phyloP scores from a whole-genome alignment of 495 filamentous ascomycete species.

The Hyaloscypha bicolor region DNA sequence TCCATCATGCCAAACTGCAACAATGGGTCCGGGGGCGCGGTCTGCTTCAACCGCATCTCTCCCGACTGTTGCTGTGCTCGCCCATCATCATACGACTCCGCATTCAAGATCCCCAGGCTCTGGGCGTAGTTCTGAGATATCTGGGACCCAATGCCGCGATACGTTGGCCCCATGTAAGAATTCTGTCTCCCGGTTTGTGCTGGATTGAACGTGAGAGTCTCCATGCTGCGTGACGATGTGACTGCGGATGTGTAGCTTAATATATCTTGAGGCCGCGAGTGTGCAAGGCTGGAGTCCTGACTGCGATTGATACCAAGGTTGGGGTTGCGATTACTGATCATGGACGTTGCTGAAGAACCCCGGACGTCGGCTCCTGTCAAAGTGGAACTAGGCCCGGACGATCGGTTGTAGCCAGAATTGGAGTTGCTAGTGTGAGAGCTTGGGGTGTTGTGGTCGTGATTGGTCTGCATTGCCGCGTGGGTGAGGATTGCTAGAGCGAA shows the following conservation, averaged over 20 bases:
- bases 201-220: slow-evolving; percentile 20
- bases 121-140: slow-evolving; percentile 23
- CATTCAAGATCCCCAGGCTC: slow-evolving; percentile 50
- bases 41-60: not conserved
- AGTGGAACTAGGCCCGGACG: slow-evolving; percentile 2
- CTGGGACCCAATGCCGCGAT: slow-evolving; percentile 16
- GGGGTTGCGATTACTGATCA: slow-evolving; percentile 26
- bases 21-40: not conserved
- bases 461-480: slow-evolving; percentile 24
- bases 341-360: slow-evolving; percentile 3
- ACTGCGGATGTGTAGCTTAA: slow-evolving; percentile 1
- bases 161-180: slow-evolving; percentile 18
- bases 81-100: slow-evolving; percentile 48
- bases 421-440: slow-evolving; percentile 10
- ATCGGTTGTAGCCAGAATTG: slow-evolving; percentile 13
- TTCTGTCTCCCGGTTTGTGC: slow-evolving; percentile 4
- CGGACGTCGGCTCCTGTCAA: slow-evolving; percentile 7
- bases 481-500: slow-evolving; percentile 31
- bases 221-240: slow-evolving; percentile 21
- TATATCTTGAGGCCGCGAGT: slow-evolving; percentile 9
- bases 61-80: slow-evolving; percentile 4
- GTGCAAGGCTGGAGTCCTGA: not conserved
- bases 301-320: slow-evolving; percentile 3
- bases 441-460: slow-evolving; percentile 5
- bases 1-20: slow-evolving; percentile 28